Conservation (phyloP, 139 green algal species). For the Deuterostichococcus epilithicus region DNA sequence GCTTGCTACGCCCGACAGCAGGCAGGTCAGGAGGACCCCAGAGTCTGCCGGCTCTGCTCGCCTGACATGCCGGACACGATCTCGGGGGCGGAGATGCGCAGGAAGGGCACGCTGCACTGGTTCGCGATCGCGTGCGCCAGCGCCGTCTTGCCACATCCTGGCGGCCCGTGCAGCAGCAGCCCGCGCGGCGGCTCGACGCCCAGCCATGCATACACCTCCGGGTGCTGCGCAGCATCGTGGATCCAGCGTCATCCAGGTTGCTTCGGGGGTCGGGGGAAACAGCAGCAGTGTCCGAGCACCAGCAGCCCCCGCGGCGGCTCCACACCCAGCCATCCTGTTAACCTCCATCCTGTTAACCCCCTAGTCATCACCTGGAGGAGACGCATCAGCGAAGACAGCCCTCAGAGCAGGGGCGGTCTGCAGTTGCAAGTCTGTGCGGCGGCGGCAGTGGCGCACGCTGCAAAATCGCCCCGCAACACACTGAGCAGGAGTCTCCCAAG, state of each 20-base stretch:
- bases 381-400: too few species aligned
- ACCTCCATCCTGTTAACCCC: too few species aligned
- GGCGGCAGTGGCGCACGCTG: too few species aligned
- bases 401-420: too few species aligned
- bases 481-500: too few species aligned
- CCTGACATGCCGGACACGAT: slow-evolving; percentile 77
- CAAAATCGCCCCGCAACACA: too few species aligned
- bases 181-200: slow-evolving; percentile 84
- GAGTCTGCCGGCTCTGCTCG: neutral
- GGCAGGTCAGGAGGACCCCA: neutral
- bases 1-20: neutral
- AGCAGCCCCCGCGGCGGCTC: slow-evolving; percentile 84
- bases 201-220: slow-evolving; percentile 80
- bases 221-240: neutral
- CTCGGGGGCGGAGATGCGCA: slow-evolving; percentile 73
- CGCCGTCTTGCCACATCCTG: slow-evolving; percentile 83
- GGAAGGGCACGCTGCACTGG: slow-evolving; percentile 85
- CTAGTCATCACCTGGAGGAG: too few species aligned
- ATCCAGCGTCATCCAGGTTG: too few species aligned
- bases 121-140: slow-evolving; percentile 89
- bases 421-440: too few species aligned
- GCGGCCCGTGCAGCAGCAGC: slow-evolving; percentile 87
- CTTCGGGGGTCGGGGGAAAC: too few species aligned
- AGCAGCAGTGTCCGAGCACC: slow-evolving; percentile 81
- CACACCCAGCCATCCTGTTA: slow-evolving; percentile 80